phyloP scores from a whole-genome alignment of 208 protist genomes.

The Wallacemonas collosoma region DNA sequence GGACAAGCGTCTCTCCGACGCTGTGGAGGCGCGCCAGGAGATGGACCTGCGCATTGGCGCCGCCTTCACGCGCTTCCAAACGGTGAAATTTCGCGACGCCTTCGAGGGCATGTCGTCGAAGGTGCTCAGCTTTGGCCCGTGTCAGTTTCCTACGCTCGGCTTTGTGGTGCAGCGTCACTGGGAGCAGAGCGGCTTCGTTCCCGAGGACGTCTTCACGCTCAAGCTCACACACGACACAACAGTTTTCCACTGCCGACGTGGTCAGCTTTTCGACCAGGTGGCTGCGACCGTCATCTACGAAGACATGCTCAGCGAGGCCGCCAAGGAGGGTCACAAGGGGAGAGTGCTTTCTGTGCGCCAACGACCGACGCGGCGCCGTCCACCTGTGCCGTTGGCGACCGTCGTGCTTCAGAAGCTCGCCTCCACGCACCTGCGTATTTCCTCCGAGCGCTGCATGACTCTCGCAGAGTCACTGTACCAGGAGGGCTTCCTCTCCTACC shows the following conservation, averaged over 20 bases:
- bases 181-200: slow-evolving; percentile 83
- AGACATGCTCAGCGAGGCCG: slow-evolving; percentile 60
- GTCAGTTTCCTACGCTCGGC: slow-evolving; percentile 96
- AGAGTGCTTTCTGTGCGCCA: slow-evolving; percentile 72
- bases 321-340: slow-evolving; percentile 36
- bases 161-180: slow-evolving; percentile 93
- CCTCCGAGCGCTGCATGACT: slow-evolving; percentile 95
- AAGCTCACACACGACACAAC: slow-evolving; percentile 57
- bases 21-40: slow-evolving; percentile 95
- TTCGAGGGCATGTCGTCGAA: slow-evolving; percentile 64
- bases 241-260: slow-evolving; percentile 65
- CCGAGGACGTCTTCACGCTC: slow-evolving; percentile 76
- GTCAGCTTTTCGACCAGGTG: slow-evolving; percentile 71
- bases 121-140: slow-evolving; percentile 94
- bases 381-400: slow-evolving; percentile 96
- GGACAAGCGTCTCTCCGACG: slow-evolving; percentile 85
- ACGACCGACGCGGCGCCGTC: slow-evolving; percentile 60
- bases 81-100: slow-evolving; percentile 70
- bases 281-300: slow-evolving; percentile 73
- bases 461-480: slow-evolving; percentile 93
- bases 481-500: slow-evolving; percentile 95
- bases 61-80: slow-evolving; percentile 95
- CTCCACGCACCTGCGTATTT: slow-evolving; percentile 91
- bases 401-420: slow-evolving; percentile 98
- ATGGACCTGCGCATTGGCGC: slow-evolving; percentile 97